phyloP scores from a whole-genome alignment of 179 eudicot genomes.

The Silene vulgaris region DNA sequence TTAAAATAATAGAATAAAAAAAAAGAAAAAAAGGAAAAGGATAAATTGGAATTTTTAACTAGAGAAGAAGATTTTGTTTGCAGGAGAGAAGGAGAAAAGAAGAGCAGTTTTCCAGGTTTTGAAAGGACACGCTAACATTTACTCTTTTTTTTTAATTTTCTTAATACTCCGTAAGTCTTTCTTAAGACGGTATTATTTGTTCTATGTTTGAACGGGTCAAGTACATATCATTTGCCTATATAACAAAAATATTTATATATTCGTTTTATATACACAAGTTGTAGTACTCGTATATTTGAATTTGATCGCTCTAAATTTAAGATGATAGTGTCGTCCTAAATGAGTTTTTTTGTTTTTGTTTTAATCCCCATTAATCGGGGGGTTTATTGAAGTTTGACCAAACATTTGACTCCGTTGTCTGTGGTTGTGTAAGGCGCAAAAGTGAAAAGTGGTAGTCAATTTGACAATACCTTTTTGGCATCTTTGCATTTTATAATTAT shows the following conservation, averaged over 20 bases:
- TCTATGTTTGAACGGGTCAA: no score
- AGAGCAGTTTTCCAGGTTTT: constrained; percentile 13
- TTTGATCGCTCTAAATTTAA: no score
- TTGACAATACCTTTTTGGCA: background rate
- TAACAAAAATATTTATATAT: no score
- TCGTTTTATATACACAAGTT: no score
- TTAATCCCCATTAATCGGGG: background rate
- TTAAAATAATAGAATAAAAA: background rate
- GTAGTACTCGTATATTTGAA: no score
- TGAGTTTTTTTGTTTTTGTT: background rate
- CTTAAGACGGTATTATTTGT: no score
- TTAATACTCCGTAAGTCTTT: no score
- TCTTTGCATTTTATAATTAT: background rate
- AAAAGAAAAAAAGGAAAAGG: background rate
- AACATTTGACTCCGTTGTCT: constrained; percentile 17
- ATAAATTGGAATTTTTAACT: background rate
- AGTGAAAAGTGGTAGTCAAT: background rate
- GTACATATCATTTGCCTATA: no score
- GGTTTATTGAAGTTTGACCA: background rate
- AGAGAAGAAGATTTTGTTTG: constrained; percentile 24
- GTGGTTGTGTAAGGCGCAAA: background rate
- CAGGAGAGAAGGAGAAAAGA: constrained; percentile 10
- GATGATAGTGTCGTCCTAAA: no score
- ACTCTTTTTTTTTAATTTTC: background rate
- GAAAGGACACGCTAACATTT: constrained; percentile 17